These are phyloP conservation scores for Dalbergia oliveri DNA, from an alignment of 306 rosid genomes.

Conservation along the genomic window DNA sequence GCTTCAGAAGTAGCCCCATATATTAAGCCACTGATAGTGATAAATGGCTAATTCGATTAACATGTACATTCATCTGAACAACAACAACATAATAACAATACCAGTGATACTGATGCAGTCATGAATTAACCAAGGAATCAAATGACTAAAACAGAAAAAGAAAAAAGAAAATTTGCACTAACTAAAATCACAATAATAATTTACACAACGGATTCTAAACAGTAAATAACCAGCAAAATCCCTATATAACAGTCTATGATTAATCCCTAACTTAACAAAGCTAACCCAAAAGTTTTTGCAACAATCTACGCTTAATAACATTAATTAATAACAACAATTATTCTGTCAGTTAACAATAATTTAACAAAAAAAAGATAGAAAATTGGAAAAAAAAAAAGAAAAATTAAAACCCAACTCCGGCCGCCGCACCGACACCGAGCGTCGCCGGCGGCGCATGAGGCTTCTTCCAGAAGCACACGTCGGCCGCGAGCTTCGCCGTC, in stretches of 20 bases:
- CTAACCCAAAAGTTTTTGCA: constrained; percentile 33
- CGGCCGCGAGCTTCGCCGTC: constrained; percentile 70
- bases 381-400: neutral
- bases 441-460: constrained; percentile 69
- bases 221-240: constrained; percentile 31
- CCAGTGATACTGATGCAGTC: neutral
- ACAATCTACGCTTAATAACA: constrained; percentile 44
- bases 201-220: constrained; percentile 51
- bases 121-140: neutral
- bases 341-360: constrained; percentile 27
- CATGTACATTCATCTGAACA: neutral
- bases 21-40: neutral
- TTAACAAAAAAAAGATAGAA: neutral
- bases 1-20: neutral
- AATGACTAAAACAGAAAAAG: neutral
- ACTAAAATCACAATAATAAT: constrained; percentile 48
- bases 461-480: constrained; percentile 89
- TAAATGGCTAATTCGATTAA: neutral
- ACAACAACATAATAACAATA: neutral
- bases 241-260: constrained; percentile 23
- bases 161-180: constrained; percentile 26
- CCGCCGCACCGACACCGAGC: constrained; percentile 76
- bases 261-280: constrained; percentile 44
- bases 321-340: constrained; percentile 44
- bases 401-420: constrained; percentile 84